Conservation (phyloP, 768 basidiomycete species). For the Mrakia blollopis region DNA sequence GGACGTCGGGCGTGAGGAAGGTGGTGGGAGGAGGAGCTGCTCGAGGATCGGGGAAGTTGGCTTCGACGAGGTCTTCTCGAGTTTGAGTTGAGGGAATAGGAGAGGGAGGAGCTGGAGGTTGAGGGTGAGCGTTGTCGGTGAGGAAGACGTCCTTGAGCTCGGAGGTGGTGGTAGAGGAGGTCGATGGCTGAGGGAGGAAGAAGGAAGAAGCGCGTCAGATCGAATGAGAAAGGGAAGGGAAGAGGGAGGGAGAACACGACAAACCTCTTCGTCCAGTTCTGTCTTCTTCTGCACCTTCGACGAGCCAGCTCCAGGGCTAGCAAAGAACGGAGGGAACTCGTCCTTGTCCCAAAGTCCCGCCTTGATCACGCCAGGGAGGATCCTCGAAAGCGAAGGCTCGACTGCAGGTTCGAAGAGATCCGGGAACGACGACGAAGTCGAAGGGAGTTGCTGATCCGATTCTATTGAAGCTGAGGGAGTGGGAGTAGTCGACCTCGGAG, state of each 20-base stretch:
- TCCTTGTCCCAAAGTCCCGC: conserved; percentile 1
- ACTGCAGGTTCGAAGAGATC: neutral
- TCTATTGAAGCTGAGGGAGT: neutral
- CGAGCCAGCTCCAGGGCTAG: neutral
- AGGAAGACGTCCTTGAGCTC: neutral
- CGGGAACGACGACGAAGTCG: neutral
- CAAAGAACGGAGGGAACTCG: conserved; percentile 1
- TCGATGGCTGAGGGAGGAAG: neutral
- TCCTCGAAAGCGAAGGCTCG: neutral
- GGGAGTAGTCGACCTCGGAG: neutral
- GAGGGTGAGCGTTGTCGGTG: no score
- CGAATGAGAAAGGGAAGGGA: neutral
- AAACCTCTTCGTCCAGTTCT: neutral
- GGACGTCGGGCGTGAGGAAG: neutral
- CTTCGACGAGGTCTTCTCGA: neutral
- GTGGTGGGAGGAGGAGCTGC: neutral
- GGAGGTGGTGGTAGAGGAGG: neutral
- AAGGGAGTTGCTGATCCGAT: neutral
- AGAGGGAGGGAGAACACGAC: neutral
- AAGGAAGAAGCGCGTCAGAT: neutral
- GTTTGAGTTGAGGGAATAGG: neutral
- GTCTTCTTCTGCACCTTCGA: neutral
- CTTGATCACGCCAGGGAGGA: neutral
- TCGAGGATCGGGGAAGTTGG: conserved; percentile 1
- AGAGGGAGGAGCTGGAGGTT: neutral